Conservation (phyloP, 2,329 filamentous ascomycete genomes). For the Lasiodiplodia gonubiensis region DNA sequence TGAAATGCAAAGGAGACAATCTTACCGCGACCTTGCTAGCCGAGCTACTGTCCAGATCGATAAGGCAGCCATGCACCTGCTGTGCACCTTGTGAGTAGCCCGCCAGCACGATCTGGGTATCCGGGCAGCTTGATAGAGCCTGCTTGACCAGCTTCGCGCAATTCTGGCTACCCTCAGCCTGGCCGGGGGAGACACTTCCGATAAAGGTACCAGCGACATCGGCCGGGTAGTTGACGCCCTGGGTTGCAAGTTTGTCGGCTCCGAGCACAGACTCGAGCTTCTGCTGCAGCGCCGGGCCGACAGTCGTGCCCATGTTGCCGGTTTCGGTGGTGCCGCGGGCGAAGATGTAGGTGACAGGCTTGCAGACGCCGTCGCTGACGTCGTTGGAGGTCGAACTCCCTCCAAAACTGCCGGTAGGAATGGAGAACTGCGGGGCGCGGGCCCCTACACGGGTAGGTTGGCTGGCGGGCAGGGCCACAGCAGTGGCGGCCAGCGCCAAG, state of each 20-base stretch:
- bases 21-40: constrained; percentile 10
- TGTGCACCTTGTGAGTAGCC: constrained; percentile 50
- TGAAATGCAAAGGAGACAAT: constrained; percentile 19
- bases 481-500: constrained; percentile 9
- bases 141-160: constrained; percentile 47
- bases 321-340: constrained; percentile 61
- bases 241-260: constrained; percentile 52
- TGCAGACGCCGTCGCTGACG: constrained; percentile 45
- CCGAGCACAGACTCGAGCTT: constrained; percentile 52
- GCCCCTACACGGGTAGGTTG: not conserved
- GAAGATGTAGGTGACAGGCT: constrained; percentile 60
- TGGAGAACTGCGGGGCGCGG: constrained; percentile 16
- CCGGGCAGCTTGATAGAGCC: constrained; percentile 51
- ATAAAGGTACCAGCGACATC: constrained; percentile 39
- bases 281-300: constrained; percentile 59
- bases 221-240: constrained; percentile 60
- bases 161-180: constrained; percentile 49
- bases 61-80: constrained; percentile 37
- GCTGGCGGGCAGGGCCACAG: not conserved
- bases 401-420: constrained; percentile 14
- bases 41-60: not conserved
- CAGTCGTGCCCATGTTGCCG: constrained; percentile 58
- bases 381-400: constrained; percentile 38
- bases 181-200: constrained; percentile 49
- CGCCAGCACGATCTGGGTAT: constrained; percentile 54